Evolutionary conservation across 805 yeast genomes (phyloP), one percentile per base, ranked within the genome.

Genomic region (Candida ipomoeae): DNA sequence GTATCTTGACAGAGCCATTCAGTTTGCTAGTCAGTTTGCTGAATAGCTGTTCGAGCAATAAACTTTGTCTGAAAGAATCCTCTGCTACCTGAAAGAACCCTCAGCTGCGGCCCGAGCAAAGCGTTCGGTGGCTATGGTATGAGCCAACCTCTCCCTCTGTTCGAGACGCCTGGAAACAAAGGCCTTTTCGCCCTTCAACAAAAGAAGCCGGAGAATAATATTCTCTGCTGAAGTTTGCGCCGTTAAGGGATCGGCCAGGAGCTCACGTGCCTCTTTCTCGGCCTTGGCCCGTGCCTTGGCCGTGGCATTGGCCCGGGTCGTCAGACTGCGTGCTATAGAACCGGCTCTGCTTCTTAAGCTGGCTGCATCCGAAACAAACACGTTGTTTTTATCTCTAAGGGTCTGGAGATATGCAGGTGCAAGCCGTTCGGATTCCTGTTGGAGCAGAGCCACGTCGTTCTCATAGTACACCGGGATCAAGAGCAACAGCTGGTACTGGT

Each of bases 271-370:
- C 8, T 64, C 66, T 41, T 56, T 51, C 3, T 55, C 61, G 11
- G 68, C 68, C 41, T 68, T 68, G 6, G 74, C 75, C 55, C 84
- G 77, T 8, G 79, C 75, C 45, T 70, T 74, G 13, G 82, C 75
- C 20, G 90, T 82, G 8, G 89, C 84, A 58, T 84, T 86, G 0
- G 89, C 92, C 71, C 78, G 70, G 23, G 87, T 82, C 0, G 96
- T 87, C 54, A 81, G 80, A 46, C 75, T 75, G 44, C 95, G 70
- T 14, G 82, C 84, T 42, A 86, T 62, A 1, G 82, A 76, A 0
- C 77, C 76, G 41, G 76, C 70, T 45, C 78, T 62, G 5, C 74
- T 66, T 43, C 53, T 50, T 17, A 50, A 50, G 23, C 45, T 51
- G 20, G 52, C 56, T 7, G 61, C 49, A 23, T 50, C 54, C 3